phyloP scores from a whole-genome alignment of 192 early-diverging fungal species.

The Linnemannia exigua region DNA sequence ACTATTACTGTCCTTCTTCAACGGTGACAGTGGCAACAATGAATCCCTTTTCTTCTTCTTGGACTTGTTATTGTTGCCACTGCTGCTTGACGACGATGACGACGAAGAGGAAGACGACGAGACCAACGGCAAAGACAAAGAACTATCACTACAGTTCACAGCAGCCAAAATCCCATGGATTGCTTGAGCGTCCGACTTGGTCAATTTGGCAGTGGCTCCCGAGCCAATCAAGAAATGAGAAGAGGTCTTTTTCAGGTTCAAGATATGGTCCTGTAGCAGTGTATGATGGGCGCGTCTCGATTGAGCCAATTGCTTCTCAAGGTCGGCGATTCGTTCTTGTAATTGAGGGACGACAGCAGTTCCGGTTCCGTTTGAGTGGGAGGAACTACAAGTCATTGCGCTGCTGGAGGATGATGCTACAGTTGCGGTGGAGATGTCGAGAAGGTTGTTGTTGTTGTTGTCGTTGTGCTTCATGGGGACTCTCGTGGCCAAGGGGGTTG shows the following conservation, averaged over 20 bases:
- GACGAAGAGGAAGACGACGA: background rate
- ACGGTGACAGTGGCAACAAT: background rate
- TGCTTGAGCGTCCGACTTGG: background rate
- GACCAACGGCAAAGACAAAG: no score
- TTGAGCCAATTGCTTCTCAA: slow-evolving; percentile 28
- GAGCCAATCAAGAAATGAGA: background rate
- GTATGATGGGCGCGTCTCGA: slow-evolving; percentile 30
- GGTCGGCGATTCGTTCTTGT: slow-evolving; percentile 7
- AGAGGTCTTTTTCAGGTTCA: slow-evolving; percentile 10
- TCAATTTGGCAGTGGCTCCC: background rate
- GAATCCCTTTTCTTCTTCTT: background rate
- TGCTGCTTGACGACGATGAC: background rate
- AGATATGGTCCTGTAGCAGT: slow-evolving; percentile 32
- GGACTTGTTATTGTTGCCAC: background rate
- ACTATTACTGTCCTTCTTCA: background rate
- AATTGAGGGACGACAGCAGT: background rate
- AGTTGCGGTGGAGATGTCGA: background rate
- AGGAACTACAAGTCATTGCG: background rate
- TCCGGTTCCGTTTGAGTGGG: no score
- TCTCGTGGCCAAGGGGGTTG: background rate
- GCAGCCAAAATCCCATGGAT: slow-evolving; percentile 23
- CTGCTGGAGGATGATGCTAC: background rate
- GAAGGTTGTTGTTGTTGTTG: background rate
- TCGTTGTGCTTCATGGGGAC: background rate
- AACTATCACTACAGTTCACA: background rate